Base-by-base conservation (phyloP, 371 early-diverging fungal genomes). In the Mortierella sp. region DNA sequence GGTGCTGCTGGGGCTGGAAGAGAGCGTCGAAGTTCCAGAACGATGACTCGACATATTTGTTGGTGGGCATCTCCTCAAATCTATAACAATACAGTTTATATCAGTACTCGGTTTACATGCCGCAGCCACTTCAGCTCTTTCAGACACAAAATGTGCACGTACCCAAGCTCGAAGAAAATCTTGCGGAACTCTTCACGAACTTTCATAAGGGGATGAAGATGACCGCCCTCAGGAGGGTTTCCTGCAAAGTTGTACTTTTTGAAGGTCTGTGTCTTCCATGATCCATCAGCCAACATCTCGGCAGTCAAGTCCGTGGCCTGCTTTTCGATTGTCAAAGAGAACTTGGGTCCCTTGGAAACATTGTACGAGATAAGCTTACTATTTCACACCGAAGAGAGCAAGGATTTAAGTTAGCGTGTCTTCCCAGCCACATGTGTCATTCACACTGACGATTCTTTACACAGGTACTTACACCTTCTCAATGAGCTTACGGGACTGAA, bases 21-120 rank as follows among this genome's bases (percentile, higher is more conserved):
- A 99, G 94, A 37, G 99, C 96, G 86, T 99, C 99, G 86, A 99
- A 99, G 90, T 99, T 99, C 99, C 99, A 99, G 94, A 99, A 99
- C 81, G 98, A 97, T 58, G 96, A 95, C 85, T 99, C 99, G 68
- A 98, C 98, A 88, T 94, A 99, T 86, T 94, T 91, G 91, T 96
- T 96, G 68, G 99, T 98, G 45, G 97, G 95, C 99, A 99, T 99
- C 88, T 99, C 99, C 75, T 93, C 90, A 91, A 99, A 99, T 6
- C 97, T 94, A 40, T 37, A 24, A 18, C 3, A 49, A 11, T 14
- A 32, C 11, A 5, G n/a, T 9, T 43, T n/a, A 64, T 16, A 11
- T 64, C 22, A 64, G 52, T 47, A 0, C 10, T 64, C n/a, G 14
- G 14, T 28, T 26, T 39, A 11, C 20, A 12, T 30, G 52, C 64